phyloP scores from a whole-genome alignment of 176 grass and related monocot species.

The Calamus simplicifolius region DNA sequence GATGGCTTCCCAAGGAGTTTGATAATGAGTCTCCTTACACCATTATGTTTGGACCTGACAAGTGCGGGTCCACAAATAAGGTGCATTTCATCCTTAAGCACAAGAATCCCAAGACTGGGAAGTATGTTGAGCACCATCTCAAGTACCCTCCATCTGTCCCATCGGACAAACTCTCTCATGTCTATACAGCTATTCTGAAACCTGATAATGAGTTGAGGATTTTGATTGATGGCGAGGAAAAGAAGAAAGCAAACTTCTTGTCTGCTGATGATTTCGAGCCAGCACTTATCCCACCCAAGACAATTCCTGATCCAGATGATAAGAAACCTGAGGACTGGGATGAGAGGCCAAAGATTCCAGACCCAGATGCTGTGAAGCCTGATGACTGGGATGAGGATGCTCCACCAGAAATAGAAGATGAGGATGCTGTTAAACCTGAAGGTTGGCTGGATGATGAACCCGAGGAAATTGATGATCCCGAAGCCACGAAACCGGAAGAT shows the following conservation, averaged over 20 bases:
- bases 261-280: constrained; percentile 87
- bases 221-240: constrained; percentile 83
- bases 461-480: constrained; percentile 87
- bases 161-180: constrained; percentile 82
- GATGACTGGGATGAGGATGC: constrained; percentile 98
- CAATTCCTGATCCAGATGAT: constrained; percentile 92
- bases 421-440: constrained; percentile 79
- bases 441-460: constrained; percentile 97
- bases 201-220: constrained; percentile 84
- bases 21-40: constrained; percentile 88
- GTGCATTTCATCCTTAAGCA: constrained; percentile 96
- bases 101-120: constrained; percentile 86
- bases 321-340: constrained; percentile 99
- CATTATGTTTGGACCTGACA: constrained; percentile 99
- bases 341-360: constrained; percentile 81
- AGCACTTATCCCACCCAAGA: constrained; percentile 69
- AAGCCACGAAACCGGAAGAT: constrained; percentile 80
- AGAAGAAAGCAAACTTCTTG: constrained; percentile 74
- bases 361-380: constrained; percentile 68
- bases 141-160: constrained; percentile 92
- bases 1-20: constrained; percentile 69
- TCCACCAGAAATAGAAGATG: constrained; percentile 79
- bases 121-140: constrained; percentile 91
- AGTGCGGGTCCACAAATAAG: constrained; percentile 95
- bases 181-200: constrained; percentile 93